These are phyloP conservation scores for Rhizopus microsporus DNA, from an alignment of 371 early-diverging fungal species.

Conservation along the genomic window DNA sequence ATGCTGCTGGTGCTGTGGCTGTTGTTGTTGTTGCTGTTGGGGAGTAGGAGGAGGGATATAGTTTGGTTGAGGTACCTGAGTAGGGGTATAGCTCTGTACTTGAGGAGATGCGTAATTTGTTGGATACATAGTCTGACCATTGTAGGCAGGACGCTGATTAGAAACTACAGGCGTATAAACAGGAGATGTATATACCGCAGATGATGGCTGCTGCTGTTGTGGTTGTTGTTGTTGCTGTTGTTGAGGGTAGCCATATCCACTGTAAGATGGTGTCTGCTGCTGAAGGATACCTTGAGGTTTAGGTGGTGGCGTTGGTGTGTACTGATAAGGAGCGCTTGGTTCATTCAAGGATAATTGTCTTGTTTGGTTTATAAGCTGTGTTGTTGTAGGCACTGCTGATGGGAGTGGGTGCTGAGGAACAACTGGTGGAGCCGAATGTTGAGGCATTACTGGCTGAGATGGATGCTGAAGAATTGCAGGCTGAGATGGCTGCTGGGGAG, in stretches of 20 bases:
- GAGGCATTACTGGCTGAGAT: conserved; percentile 1
- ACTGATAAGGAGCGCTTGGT: conserved; percentile 19
- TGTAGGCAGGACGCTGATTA: conserved; percentile 3
- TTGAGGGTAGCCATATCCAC: conserved; percentile 7
- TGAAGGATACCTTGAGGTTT: conserved; percentile 21
- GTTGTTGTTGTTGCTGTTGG: conserved; percentile 4
- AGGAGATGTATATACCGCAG: conserved; percentile 25
- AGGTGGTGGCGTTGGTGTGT: conserved; percentile 30
- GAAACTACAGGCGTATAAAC: conserved; percentile 14
- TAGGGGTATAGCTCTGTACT: conserved; percentile 19
- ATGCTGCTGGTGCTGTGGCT: conserved; percentile 12
- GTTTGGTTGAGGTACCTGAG: conserved; percentile 19
- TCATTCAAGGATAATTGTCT: conserved; percentile 35
- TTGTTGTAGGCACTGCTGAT: conserved; percentile 32
- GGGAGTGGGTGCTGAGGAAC: conserved; percentile 24
- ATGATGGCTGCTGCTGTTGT: conserved; percentile 18
- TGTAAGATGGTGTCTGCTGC: conserved; percentile 13
- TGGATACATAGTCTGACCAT: background rate
- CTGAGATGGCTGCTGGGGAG: background rate
- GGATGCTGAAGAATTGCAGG: conserved; percentile 19
- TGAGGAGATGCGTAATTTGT: background rate
- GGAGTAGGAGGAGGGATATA: conserved; percentile 22
- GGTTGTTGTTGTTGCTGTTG: background rate
- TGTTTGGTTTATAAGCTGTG: conserved; percentile 37
- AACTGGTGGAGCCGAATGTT: conserved; percentile 8